Percentiles rank a stretch among this genome's conserved stretches.
Conservation (phyloP, 108 stramenopile genomes). For the Pseudonitzschia multistriata region DNA sequence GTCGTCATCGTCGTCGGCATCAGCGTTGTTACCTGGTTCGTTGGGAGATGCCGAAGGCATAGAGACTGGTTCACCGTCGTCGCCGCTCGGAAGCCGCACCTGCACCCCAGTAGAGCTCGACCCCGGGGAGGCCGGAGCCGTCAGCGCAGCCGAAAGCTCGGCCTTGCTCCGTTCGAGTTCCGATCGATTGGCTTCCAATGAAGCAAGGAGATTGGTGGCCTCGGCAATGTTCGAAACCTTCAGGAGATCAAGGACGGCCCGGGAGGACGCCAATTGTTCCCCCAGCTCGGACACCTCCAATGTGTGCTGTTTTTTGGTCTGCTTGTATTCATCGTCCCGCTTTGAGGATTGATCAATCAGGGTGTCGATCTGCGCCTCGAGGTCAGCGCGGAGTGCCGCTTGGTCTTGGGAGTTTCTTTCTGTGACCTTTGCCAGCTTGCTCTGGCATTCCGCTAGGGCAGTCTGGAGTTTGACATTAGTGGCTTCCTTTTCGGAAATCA, state of each 20-base stretch:
- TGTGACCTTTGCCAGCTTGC: neutral
- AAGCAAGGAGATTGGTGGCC: neutral
- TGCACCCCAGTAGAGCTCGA: constrained; percentile 14
- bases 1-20: constrained; percentile 1
- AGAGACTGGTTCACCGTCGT: neutral
- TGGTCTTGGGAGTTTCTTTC: neutral
- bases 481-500: neutral
- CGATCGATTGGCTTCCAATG: neutral
- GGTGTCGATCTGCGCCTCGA: neutral
- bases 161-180: neutral
- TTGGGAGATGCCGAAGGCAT: neutral
- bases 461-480: neutral
- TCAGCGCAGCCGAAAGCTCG: neutral
- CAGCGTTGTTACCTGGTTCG: neutral
- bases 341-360: neutral
- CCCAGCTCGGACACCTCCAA: neutral
- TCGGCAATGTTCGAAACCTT: neutral
- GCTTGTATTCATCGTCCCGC: neutral
- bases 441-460: neutral
- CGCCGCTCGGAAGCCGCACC: neutral
- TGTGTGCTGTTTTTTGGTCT: neutral
- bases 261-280: neutral
- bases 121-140: constrained; percentile 10
- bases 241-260: neutral
- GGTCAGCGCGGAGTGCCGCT: neutral